Evolutionary conservation across 352 stramenopile species (phyloP).

Genomic region (Globisporangium polare): DNA sequence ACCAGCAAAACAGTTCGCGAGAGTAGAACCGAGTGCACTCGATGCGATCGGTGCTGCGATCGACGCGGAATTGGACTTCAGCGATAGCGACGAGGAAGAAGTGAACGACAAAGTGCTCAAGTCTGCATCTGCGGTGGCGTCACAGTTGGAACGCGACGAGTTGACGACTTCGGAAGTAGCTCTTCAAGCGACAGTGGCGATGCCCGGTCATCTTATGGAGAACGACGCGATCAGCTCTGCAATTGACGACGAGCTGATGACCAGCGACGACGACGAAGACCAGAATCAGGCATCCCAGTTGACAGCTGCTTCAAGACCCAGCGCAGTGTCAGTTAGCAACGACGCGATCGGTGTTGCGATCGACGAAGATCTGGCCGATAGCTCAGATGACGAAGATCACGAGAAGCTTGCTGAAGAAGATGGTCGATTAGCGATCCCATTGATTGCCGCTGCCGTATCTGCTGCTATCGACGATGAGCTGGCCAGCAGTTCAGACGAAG

Average conservation of each 20-base stretch:
- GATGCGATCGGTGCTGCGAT: conserved; percentile 22
- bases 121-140: too few relatives aligned
- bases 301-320: neutral
- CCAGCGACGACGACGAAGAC: neutral
- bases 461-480: conserved; percentile 35
- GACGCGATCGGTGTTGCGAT: neutral
- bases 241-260: neutral
- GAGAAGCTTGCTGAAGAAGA: too few relatives aligned
- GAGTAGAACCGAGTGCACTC: neutral
- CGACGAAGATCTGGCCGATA: neutral
- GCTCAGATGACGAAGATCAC: conserved; percentile 3
- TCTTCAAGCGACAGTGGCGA: neutral
- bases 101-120: neutral
- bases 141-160: neutral
- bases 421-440: too few relatives aligned
- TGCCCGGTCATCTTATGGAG: neutral
- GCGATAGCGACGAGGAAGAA: conserved; percentile 18
- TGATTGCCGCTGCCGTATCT: conserved; percentile 23
- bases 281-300: neutral
- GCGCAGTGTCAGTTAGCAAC: neutral
- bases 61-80: conserved; percentile 22
- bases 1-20: neutral
- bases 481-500: conserved; percentile 23
- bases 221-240: neutral
- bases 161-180: neutral